Evolutionary conservation across 1,139 yeast species (phyloP), one percentile per base, ranked within the genome.

Genomic region (Yamadazyma diospyri): DNA sequence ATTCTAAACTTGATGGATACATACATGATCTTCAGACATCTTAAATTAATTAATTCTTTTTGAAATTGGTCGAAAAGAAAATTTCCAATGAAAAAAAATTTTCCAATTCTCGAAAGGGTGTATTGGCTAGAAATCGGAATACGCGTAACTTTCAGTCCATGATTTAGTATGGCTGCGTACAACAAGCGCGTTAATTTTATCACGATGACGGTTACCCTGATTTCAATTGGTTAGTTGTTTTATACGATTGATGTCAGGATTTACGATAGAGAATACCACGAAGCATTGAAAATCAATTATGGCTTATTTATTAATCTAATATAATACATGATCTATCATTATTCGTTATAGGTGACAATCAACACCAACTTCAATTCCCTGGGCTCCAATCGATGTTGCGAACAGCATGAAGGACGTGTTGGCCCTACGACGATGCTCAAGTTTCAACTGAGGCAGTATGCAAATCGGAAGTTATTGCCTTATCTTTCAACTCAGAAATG

Each of bases 401-500:
- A n/a, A n/a, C n/a, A n/a, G n/a, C n/a, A n/a, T n/a, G n/a, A n/a
- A n/a, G n/a, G n/a, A n/a, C n/a, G n/a, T n/a, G n/a, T n/a, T n/a
- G n/a, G n/a, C n/a, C n/a, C n/a, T n/a, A n/a, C n/a, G n/a, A n/a
- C n/a, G n/a, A n/a, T n/a, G n/a, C n/a, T 32, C 23, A 32, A 32
- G 30, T 32, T 21, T 32, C 28, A 8, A 25, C 28, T 4, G 28
- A 16, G n/a, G 19, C 28, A 10, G 11, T n/a, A 10, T 25, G 10
- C 19, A 25, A 17, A 6, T 27, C 23, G 16, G 11, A 14, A 16
- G 15, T 25, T 4, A 25, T 16, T 5, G 28, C 10, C 15, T 38
- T 38, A 23, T 46, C 45, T 20, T 47, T 48, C 23, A 45, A 40
- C 27, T 50, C 56, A 39, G 64, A 59, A 4, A 59, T 51, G 35